These are phyloP conservation scores for Protea cynaroides DNA, from an alignment of 164 flowering plant genomes.

Conservation along the genomic window DNA sequence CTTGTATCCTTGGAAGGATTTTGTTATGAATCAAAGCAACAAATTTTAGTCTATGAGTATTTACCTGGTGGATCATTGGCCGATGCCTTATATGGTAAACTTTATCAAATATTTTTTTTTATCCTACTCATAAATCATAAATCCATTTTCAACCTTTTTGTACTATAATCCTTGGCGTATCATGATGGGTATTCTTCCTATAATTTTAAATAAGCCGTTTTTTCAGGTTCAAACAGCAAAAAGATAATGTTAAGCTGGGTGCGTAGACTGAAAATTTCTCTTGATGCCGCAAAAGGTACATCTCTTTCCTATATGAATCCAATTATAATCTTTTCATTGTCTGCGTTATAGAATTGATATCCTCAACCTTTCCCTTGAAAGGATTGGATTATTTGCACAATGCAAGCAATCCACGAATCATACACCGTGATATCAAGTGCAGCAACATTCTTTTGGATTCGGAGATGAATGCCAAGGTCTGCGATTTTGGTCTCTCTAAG, in stretches of 20 bases:
- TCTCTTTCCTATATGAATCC: not conserved
- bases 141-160: not conserved
- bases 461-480: slow-evolving; percentile 80
- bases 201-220: not conserved
- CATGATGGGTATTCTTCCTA: not conserved
- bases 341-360: not conserved
- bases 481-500: slow-evolving; percentile 88
- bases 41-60: slow-evolving; percentile 80
- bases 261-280: slow-evolving; percentile 74
- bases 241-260: slow-evolving; percentile 67
- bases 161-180: not conserved
- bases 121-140: not conserved
- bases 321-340: not conserved
- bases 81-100: slow-evolving; percentile 74
- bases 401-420: slow-evolving; percentile 72
- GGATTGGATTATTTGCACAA: slow-evolving; percentile 87
- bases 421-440: slow-evolving; percentile 85
- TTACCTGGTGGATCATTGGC: slow-evolving; percentile 80
- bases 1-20: slow-evolving; percentile 81
- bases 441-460: slow-evolving; percentile 72
- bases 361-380: slow-evolving; percentile 16
- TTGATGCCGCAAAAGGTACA: slow-evolving; percentile 88
- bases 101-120: not conserved
- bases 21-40: slow-evolving; percentile 70
- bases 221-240: slow-evolving; percentile 58